Conservation (phyloP, 768 basidiomycete genomes). For the Sistotremastrum suecicum region DNA sequence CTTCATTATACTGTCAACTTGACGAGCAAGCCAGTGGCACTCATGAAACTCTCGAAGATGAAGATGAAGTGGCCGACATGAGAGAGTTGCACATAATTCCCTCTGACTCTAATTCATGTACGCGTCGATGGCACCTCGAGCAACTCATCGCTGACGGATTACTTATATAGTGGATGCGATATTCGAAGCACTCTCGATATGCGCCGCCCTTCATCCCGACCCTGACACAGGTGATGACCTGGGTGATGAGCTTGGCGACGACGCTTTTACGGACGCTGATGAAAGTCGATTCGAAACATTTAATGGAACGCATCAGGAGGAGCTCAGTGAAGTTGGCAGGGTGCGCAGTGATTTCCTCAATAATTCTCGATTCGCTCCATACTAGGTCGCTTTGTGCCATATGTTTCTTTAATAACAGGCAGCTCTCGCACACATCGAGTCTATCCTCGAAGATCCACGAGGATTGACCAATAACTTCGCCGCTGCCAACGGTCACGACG, state of each 20-base stretch:
- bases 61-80: conserved; percentile 36
- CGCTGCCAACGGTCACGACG: not conserved
- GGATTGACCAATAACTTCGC: conserved; percentile 2
- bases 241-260: conserved; percentile 34
- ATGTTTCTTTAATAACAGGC: conserved; percentile 34
- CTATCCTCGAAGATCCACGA: conserved; percentile 54
- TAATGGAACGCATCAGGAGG: conserved; percentile 38
- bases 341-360: conserved; percentile 83
- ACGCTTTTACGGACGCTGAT: conserved; percentile 40
- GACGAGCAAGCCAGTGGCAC: conserved; percentile 41
- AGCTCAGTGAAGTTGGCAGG: conserved; percentile 75
- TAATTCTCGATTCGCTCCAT: conserved; percentile 67
- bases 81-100: conserved; percentile 75
- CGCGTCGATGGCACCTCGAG: conserved; percentile 13
- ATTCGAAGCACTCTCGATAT: conserved; percentile 74
- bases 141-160: not conserved
- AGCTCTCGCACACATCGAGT: conserved; percentile 70
- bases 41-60: conserved; percentile 12
- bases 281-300: conserved; percentile 33
- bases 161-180: conserved; percentile 55
- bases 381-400: conserved; percentile 38
- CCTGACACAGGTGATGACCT: conserved; percentile 23
- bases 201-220: conserved; percentile 79
- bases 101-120: conserved; percentile 40
- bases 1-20: conserved; percentile 87